Conservation (phyloP, 176 grass and related monocot species). For the Thalia dealbata region DNA sequence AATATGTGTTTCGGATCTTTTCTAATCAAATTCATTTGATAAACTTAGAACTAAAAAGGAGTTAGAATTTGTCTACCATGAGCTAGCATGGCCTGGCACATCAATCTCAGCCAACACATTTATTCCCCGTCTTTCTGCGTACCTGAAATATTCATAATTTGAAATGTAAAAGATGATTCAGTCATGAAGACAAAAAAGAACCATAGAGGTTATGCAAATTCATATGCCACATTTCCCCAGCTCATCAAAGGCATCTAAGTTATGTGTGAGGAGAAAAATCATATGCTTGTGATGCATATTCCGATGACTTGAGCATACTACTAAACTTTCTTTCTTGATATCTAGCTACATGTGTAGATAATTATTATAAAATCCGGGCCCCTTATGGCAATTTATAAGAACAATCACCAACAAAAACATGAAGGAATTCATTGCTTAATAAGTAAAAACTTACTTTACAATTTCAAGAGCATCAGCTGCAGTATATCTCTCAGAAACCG, state of each 20-base stretch:
- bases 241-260: background rate
- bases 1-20: background rate
- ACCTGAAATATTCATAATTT: conserved; percentile 40
- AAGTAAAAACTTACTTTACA: conserved; percentile 52
- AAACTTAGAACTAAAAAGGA: background rate
- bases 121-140: conserved; percentile 72
- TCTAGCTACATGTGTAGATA: no score
- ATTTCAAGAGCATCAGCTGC: conserved; percentile 67
- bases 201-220: no score
- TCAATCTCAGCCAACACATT: conserved; percentile 98
- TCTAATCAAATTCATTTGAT: background rate
- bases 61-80: conserved; percentile 47
- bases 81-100: conserved; percentile 82
- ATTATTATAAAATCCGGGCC: background rate
- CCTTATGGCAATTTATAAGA: background rate
- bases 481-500: conserved; percentile 90
- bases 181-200: background rate
- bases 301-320: background rate
- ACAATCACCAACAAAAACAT: background rate
- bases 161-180: background rate
- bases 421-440: background rate
- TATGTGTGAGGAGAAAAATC: background rate
- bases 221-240: no score
- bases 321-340: background rate
- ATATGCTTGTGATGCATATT: background rate